phyloP scores from a whole-genome alignment of 768 basidiomycete genomes.

The Clitopilus passeckerianus region DNA sequence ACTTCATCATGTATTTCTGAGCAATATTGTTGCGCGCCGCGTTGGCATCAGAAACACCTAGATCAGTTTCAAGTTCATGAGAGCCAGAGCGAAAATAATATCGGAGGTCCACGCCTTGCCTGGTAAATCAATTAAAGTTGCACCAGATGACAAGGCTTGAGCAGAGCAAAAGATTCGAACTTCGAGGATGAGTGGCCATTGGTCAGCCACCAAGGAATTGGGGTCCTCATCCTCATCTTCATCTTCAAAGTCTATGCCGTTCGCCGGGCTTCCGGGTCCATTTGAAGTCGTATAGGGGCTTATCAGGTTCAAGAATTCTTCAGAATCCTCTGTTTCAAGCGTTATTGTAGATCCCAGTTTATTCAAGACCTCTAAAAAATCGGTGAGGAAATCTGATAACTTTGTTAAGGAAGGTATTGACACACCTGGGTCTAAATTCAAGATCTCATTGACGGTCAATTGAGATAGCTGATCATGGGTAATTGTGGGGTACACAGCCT shows the following conservation, averaged over 20 bases:
- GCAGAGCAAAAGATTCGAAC: slow-evolving; percentile 55
- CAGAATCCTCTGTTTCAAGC: slow-evolving; percentile 29
- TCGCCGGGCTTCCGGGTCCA: not conserved
- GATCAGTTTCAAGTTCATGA: not conserved
- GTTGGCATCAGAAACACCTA: slow-evolving; percentile 65
- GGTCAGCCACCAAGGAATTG: slow-evolving; percentile 28
- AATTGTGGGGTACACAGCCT: slow-evolving; percentile 56
- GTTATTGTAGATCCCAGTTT: not conserved
- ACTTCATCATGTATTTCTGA: slow-evolving; percentile 65
- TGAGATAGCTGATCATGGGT: slow-evolving; percentile 39
- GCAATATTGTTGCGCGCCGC: slow-evolving; percentile 59
- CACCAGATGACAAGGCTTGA: slow-evolving; percentile 49
- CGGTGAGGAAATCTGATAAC: not conserved
- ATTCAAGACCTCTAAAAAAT: not conserved
- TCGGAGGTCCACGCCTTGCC: slow-evolving; percentile 23
- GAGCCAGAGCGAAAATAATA: not conserved
- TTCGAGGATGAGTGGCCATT: slow-evolving; percentile 62
- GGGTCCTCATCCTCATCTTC: not conserved
- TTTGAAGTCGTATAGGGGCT: slow-evolving; percentile 61
- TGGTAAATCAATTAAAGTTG: slow-evolving; percentile 57
- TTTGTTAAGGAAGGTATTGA: not conserved
- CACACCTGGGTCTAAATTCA: slow-evolving; percentile 18
- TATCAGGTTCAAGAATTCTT: slow-evolving; percentile 48
- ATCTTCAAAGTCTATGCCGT: not conserved
- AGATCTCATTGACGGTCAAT: slow-evolving; percentile 38